phyloP scores from a whole-genome alignment of 257 asterid genomes.

The Forsythia suspensa region DNA sequence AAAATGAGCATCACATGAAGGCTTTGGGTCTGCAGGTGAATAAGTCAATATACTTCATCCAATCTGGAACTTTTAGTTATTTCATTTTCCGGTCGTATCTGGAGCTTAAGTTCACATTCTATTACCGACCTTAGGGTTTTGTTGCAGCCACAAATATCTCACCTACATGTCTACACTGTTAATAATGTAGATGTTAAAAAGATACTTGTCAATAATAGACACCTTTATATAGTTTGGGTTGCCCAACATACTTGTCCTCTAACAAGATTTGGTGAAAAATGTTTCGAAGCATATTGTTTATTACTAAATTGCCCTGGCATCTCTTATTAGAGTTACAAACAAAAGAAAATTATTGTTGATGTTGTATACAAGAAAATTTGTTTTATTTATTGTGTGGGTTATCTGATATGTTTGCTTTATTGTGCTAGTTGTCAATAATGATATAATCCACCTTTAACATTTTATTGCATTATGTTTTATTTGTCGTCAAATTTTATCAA shows the following conservation, averaged over 20 bases:
- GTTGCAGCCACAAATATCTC: background rate
- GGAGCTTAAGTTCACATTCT: constrained; percentile 5
- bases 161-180: background rate
- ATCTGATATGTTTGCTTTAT: background rate
- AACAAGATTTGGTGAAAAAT: background rate
- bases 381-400: background rate
- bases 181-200: constrained; percentile 8
- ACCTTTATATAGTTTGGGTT: constrained; percentile 3
- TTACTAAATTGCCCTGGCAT: background rate
- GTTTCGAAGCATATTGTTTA: background rate
- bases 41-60: background rate
- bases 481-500: background rate
- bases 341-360: background rate
- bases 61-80: background rate
- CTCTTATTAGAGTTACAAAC: background rate
- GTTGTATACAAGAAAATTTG: background rate
- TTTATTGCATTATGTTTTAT: background rate
- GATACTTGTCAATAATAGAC: background rate
- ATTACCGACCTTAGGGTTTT: background rate
- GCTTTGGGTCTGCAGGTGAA: constrained; percentile 58
- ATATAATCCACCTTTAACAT: background rate
- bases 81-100: background rate
- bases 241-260: constrained; percentile 3
- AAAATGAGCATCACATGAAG: constrained; percentile 60
- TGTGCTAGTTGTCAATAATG: background rate